Percentiles rank a stretch among this genome's conserved stretches.
phyloP scores from a whole-genome alignment of 2,329 filamentous ascomycete species.

The Cladobotryum protrusum region DNA sequence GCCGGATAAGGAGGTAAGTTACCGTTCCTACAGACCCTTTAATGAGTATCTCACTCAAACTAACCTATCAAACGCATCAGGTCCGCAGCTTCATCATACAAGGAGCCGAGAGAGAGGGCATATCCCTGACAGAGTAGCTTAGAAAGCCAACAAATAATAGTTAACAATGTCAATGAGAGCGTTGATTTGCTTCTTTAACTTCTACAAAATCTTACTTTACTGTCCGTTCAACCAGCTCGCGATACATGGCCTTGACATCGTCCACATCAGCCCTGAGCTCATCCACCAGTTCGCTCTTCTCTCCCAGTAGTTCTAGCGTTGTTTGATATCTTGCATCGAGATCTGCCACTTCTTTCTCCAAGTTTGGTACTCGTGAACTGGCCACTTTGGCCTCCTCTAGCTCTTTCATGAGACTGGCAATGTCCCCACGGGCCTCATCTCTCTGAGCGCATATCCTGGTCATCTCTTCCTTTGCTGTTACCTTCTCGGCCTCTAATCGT shows the following conservation, averaged over 20 bases:
- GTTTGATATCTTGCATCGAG: conserved; percentile 79
- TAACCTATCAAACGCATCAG: conserved; percentile 31
- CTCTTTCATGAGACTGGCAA: conserved; percentile 86
- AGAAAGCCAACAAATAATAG: conserved; percentile 15
- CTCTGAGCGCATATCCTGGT: conserved; percentile 73
- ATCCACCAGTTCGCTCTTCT: conserved; percentile 93
- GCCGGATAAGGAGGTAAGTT: conserved; percentile 72
- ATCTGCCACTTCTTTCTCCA: conserved; percentile 63
- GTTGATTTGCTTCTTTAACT: neutral
- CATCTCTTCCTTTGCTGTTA: conserved; percentile 81
- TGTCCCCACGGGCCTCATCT: conserved; percentile 85
- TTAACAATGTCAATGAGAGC: conserved; percentile 12
- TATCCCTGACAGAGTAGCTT: conserved; percentile 43
- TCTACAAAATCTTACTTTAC: conserved; percentile 48
- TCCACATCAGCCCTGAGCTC: conserved; percentile 83
- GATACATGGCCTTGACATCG: conserved; percentile 94
- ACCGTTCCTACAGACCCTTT: neutral
- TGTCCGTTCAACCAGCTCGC: conserved; percentile 82
- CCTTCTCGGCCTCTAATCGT: conserved; percentile 85
- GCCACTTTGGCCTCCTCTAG: conserved; percentile 62
- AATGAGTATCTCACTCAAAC: no score
- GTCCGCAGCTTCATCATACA: conserved; percentile 71
- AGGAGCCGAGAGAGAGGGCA: conserved; percentile 76
- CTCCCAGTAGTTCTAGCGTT: conserved; percentile 87
- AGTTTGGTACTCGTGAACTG: conserved; percentile 51